Base-by-base conservation (phyloP, 495 filamentous ascomycete genomes). In the Xylaria castorea region DNA sequence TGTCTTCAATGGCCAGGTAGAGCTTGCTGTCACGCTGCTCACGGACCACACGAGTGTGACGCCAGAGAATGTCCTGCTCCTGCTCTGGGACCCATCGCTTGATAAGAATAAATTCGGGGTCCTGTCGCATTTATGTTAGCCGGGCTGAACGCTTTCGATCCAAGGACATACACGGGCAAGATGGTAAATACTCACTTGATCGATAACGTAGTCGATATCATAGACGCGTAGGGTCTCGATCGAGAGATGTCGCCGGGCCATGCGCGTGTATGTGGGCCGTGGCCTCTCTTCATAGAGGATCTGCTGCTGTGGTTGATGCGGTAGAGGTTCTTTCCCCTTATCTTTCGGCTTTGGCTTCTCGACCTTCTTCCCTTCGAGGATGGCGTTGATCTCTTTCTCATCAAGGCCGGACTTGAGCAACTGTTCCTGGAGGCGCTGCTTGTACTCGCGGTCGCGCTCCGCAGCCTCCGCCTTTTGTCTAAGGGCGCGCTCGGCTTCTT, bases 41-140 rank as follows among this genome's bases (percentile, higher is more conserved):
- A 42, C 92, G 88, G 72, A 93, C 73, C 63, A 88, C 83, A 68
- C 86, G 83, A 12, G 92, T 92, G 83, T 95, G 92, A 16, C 87
- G 83, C 83, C 92, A 95, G 62, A 95, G 88, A 62, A 90, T 81
- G 58, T 92, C 87, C 75, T 94, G 92, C 75, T 93, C 87, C 72
- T 89, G 86, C 79, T 94, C 90, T 51, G 86, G 85, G 72, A 95
- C 89, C 89, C 89, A 94, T 67, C 88, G 85, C 79, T 93, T 93
- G 85, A 95, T 93, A 68, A 95, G 81, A 68, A 95, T 85, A 73
- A 89, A 94, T 66, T 92, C 89, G 62, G 87, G 85, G 73, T 95
- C 91, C 83, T 87, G 76, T 79, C 81, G 36, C 20, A 44, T 44
- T 27, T 42, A n/a, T 3, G 73, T 82, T 76, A 82, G 81, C 75